phyloP scores from a whole-genome alignment of 2,329 filamentous ascomycete genomes.

The Cladosporium sp. region DNA sequence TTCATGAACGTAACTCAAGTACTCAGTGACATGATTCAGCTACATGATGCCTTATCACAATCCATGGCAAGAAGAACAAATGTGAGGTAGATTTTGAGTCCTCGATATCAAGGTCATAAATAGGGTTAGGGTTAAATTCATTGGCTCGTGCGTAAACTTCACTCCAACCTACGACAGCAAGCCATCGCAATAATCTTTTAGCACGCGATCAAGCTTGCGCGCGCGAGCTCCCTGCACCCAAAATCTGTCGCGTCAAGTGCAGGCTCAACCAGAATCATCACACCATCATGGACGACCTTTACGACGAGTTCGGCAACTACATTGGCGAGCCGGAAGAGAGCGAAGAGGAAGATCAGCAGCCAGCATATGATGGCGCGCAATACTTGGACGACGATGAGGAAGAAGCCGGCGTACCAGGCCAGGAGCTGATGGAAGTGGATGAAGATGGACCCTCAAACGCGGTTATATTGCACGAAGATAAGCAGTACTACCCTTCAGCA shows the following conservation, averaged over 20 bases:
- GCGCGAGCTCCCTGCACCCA: background rate
- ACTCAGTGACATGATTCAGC: too few species aligned
- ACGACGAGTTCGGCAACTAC: constrained; percentile 99
- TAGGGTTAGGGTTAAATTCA: too few species aligned
- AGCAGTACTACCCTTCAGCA: constrained; percentile 98
- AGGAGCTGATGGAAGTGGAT: constrained; percentile 92
- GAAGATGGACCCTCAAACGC: constrained; percentile 89
- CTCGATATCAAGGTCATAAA: too few species aligned
- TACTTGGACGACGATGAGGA: constrained; percentile 72
- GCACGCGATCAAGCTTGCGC: too few species aligned
- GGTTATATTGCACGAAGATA: constrained; percentile 97
- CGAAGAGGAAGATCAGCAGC: constrained; percentile 77
- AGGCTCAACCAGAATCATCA: background rate
- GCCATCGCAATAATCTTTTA: too few species aligned
- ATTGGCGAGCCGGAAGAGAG: constrained; percentile 90
- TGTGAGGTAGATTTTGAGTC: too few species aligned
- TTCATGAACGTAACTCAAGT: too few species aligned
- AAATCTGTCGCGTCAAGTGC: background rate
- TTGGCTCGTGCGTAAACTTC: too few species aligned
- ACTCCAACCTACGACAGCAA: too few species aligned
- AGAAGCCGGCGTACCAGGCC: constrained; percentile 51
- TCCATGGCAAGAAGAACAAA: too few species aligned
- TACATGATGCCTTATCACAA: too few species aligned
- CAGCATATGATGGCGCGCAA: constrained; percentile 70
- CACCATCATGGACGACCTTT: constrained; percentile 80